Evolutionary conservation across 1,139 yeast genomes (phyloP), one percentile per base, ranked within the genome.

Genomic region (Nakaseomyces nivariensis): DNA sequence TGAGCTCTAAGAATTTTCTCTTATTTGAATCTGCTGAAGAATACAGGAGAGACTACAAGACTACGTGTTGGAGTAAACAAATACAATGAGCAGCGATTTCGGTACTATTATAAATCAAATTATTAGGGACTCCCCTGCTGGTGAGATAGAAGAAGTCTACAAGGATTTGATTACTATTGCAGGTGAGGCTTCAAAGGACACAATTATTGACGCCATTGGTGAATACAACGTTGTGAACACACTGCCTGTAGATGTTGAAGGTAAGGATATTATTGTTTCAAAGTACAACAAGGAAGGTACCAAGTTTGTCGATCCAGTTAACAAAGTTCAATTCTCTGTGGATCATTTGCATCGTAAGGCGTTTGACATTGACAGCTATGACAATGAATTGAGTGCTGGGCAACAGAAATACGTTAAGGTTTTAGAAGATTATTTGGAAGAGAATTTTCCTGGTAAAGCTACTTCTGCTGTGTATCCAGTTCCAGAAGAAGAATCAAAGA

Each of bases 291-390:
- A 68, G 51, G 61, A 67, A 11, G 77, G 72, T 9, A 60, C 77
- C 64, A 70, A 71, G 62, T 75, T 74, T 61, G 70, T 71, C 64
- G 78, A 81, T 60, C 65, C 76, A 43, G 59, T 72, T 4, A 67
- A 68, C 40, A 76, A 77, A 43, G 66, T 75, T 52, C 69, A 72
- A 49, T 85, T 86, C 65, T 76, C 77, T 50, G 79, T 85, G 50
- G 89, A 89, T 64, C 78, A 83, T 55, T 60, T 69, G 17, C 64
- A 70, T 13, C 65, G 63, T 49, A 59, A 48, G 33, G 81, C 77
- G 17, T 69, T 77, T 43, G 85, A 81, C 56, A 61, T 81, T 37
- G 85, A 79, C 59, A 61, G 68, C 3, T 65, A 62, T 49, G 67
- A 63, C 3, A 63, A 51, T 31, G 47, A 49, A 37, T 53, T 58